These are phyloP conservation scores for Manihot esculenta DNA, from an alignment of 441 rosid genomes.

Conservation along the genomic window DNA sequence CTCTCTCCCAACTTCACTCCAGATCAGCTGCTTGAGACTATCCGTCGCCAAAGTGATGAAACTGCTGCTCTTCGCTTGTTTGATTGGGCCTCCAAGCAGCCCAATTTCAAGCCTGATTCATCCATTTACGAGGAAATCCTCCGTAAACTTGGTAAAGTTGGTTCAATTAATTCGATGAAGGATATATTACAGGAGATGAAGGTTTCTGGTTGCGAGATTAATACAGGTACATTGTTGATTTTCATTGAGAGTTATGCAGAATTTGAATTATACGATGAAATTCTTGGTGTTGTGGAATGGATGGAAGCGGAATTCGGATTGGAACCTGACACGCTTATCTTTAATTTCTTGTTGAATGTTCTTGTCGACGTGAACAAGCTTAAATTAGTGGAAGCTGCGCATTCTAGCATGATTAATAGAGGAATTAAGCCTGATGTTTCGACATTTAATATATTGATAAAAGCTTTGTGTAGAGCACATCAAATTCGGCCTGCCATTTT, in stretches of 20 bases:
- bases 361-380: conserved; percentile 76
- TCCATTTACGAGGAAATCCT: conserved; percentile 66
- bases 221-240: conserved; percentile 46
- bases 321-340: conserved; percentile 59
- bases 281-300: conserved; percentile 44
- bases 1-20: conserved; percentile 60
- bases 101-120: conserved; percentile 56
- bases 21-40: conserved; percentile 64
- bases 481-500: conserved; percentile 77
- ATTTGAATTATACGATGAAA: conserved; percentile 59
- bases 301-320: conserved; percentile 62
- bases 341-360: conserved; percentile 69
- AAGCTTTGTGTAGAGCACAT: conserved; percentile 85
- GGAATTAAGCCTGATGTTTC: conserved; percentile 75
- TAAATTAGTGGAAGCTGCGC: conserved; percentile 68
- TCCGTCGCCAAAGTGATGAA: conserved; percentile 69
- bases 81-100: conserved; percentile 69
- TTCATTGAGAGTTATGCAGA: conserved; percentile 60
- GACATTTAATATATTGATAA: conserved; percentile 77
- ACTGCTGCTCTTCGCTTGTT: conserved; percentile 70
- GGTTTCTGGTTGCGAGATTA: conserved; percentile 44
- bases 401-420: conserved; percentile 52
- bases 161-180: conserved; percentile 66
- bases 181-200: conserved; percentile 54
- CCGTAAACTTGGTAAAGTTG: conserved; percentile 62